Base-by-base conservation (phyloP, 139 green algal species). In the Picochlorum sp. region DNA sequence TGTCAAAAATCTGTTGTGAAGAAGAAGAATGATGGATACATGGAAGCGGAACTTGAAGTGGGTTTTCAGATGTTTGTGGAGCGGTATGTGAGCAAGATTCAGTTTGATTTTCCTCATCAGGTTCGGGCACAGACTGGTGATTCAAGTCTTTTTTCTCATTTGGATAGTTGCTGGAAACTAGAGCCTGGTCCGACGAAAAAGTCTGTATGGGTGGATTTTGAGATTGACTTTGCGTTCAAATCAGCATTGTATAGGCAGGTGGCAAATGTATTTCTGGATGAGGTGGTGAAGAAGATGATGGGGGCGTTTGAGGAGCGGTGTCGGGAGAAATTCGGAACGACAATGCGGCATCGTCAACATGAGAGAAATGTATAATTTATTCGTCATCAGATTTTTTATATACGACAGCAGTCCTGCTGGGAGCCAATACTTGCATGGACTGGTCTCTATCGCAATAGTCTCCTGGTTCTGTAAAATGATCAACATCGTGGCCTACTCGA, bases 31-130 rank as follows among this genome's bases (percentile, higher is more conserved):
- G 13, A 49, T 31, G 61, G 26, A 23, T 86, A 88, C 58, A 66
- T 96, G 55, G 89, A 97, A 50, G 90, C 90, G 5, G 90, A 97
- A 78, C 81, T 97, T 18, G 86, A 95, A 66, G 84, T 97, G 2
- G 90, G 90, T 18, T 97, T 97, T 63, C 85, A 89, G 64, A 56
- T 92, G 8, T 87, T 94, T 70, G 72, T 74, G 23, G 86, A 94
- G 64, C 60, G 71, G 67, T 97, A 97, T 70, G 83, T 79, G 2
- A 87, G 72, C 16, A 68, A 84, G 34, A 84, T 97, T 10, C 79
- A 65, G 1, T 67, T 95, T n/a, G 45, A 85, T 8, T 54, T 59
- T 2, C 68, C 67, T 3, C 44, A 67, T 23, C 54, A 60, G 8
- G 77, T 95, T 4, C 34, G 62, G 20, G 85, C 85, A 13, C 72